These are phyloP conservation scores for Neofusicoccum sp. DNA, from an alignment of 2,329 filamentous ascomycete genomes.

Conservation along the genomic window DNA sequence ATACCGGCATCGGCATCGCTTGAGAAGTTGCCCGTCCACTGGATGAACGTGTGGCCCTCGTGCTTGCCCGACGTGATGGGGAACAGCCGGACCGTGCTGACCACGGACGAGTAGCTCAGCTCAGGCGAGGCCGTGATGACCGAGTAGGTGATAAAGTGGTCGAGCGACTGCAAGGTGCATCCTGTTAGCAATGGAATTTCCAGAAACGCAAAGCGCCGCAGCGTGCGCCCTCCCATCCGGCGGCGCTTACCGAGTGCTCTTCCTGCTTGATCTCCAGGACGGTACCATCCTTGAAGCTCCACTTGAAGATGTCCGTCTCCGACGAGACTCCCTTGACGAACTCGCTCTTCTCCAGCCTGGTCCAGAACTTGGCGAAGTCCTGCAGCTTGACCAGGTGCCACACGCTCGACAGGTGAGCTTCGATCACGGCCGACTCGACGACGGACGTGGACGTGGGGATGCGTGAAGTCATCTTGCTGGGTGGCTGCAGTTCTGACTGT, in stretches of 20 bases:
- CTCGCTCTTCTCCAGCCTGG: constrained; percentile 60
- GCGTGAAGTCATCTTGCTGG: constrained; percentile 12
- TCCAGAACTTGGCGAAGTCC: constrained; percentile 67
- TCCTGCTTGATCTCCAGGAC: constrained; percentile 72
- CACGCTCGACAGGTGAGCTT: constrained; percentile 63
- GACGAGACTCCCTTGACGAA: constrained; percentile 60
- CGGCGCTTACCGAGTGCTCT: constrained; percentile 62
- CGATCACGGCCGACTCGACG: constrained; percentile 66
- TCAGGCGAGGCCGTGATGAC: constrained; percentile 66
- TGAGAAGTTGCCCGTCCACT: constrained; percentile 69
- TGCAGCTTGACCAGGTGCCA: constrained; percentile 75
- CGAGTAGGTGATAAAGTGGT: constrained; percentile 74
- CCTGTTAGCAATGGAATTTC: constrained; percentile 2
- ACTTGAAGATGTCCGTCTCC: constrained; percentile 68
- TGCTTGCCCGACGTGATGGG: constrained; percentile 64
- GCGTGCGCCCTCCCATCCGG: neutral
- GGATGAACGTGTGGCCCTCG: constrained; percentile 64
- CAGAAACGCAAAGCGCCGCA: constrained; percentile 6
- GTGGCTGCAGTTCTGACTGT: neutral
- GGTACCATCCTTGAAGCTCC: constrained; percentile 69
- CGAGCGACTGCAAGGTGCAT: constrained; percentile 54
- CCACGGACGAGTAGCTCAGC: constrained; percentile 63
- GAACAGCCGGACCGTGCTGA: constrained; percentile 66
- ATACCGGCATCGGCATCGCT: constrained; percentile 68
- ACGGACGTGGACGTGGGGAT: constrained; percentile 68